phyloP scores from a whole-genome alignment of 352 stramenopile genomes.

The Phytophthora niederhauseri region DNA sequence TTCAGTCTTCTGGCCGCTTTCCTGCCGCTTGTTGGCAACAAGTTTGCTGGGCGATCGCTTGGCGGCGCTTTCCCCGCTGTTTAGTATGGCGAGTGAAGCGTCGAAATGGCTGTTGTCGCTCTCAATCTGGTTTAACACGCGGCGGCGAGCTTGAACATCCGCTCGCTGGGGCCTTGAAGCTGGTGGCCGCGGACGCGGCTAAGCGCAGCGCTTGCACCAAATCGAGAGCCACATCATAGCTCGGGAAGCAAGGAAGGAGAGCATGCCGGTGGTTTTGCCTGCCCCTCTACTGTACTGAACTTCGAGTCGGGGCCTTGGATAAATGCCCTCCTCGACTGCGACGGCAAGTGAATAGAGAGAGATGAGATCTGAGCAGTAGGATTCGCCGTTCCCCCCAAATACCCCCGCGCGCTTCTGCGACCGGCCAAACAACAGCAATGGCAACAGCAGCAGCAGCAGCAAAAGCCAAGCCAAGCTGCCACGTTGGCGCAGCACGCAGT shows the following conservation, averaged over 20 bases:
- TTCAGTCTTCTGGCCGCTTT: neutral
- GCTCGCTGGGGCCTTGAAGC: constrained; percentile 18
- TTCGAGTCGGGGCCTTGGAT: neutral
- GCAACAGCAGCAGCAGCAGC: neutral
- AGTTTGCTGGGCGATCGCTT: neutral
- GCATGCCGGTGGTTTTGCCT: constrained; percentile 19
- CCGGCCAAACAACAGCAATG: constrained; percentile 3
- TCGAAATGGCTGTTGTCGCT: neutral
- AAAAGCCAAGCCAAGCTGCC: neutral
- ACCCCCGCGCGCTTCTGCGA: constrained; percentile 13
- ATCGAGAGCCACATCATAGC: constrained; percentile 21
- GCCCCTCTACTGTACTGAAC: neutral
- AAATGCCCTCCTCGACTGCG: neutral
- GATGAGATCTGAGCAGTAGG: constrained; percentile 1
- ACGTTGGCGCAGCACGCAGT: too few species aligned
- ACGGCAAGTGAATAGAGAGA: neutral
- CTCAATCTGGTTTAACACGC: constrained; percentile 2
- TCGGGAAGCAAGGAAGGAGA: neutral
- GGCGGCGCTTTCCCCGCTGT: neutral
- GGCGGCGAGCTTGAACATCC: neutral
- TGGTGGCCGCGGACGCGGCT: constrained; percentile 20
- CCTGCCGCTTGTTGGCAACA: neutral
- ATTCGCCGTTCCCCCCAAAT: neutral
- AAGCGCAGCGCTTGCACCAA: constrained; percentile 29
- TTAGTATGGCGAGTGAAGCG: neutral